Conservation (phyloP, 257 asterid genomes). For the Solanum ossicruentum region DNA sequence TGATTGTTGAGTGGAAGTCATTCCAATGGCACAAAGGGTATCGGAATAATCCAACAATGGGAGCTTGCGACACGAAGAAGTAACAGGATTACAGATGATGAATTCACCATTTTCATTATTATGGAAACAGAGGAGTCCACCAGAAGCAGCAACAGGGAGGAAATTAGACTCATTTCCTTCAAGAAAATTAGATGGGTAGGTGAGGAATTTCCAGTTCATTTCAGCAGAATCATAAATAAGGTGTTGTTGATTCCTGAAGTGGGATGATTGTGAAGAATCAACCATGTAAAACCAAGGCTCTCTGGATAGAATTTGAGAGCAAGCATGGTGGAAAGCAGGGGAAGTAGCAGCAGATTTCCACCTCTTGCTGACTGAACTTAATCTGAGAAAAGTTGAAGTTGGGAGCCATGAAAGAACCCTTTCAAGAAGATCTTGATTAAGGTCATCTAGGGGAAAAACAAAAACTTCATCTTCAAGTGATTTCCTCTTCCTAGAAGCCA, state of each 20-base stretch:
- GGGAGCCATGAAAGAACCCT: conserved; percentile 78
- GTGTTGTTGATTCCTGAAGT: not conserved
- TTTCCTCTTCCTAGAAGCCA: conserved; percentile 8
- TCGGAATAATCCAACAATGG: not conserved
- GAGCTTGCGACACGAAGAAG: conserved; percentile 19
- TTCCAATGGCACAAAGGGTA: conserved; percentile 40
- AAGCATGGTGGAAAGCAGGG: conserved; percentile 47
- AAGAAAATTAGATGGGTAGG: not conserved
- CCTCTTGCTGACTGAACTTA: conserved; percentile 55
- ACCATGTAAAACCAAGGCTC: conserved; percentile 82
- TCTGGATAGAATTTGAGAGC: conserved; percentile 42
- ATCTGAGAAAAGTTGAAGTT: conserved; percentile 43
- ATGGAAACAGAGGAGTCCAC: conserved; percentile 56
- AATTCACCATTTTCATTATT: conserved; percentile 11
- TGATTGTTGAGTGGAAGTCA: conserved; percentile 21
- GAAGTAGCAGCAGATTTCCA: conserved; percentile 67
- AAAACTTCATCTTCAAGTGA: not conserved
- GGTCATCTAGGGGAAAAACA: conserved; percentile 35
- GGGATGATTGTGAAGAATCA: conserved; percentile 21
- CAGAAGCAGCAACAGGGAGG: conserved; percentile 72
- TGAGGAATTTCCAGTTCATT: conserved; percentile 46
- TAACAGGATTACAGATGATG: conserved; percentile 46
- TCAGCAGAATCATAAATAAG: conserved; percentile 51
- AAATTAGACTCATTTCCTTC: conserved; percentile 4
- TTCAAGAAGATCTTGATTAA: conserved; percentile 82